Percentiles rank a stretch among this genome's conserved stretches.
Conservation (phyloP, 2,329 filamentous ascomycete genomes). For the Xylaria sp. region DNA sequence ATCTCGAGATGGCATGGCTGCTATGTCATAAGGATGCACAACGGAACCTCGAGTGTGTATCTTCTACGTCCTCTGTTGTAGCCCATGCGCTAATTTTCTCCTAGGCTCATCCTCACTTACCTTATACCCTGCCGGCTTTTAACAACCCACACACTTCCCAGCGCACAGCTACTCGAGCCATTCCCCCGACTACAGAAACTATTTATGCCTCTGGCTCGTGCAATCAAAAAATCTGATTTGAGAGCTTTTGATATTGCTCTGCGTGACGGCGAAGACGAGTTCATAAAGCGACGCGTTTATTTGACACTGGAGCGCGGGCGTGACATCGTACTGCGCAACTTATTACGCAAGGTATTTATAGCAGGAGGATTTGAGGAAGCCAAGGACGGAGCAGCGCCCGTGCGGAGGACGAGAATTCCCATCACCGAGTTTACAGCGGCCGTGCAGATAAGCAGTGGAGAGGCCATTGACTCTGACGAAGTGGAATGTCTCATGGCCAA, state of each 20-base stretch:
- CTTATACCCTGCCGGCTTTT: conserved; percentile 93
- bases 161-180: conserved; percentile 73
- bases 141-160: conserved; percentile 87
- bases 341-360: conserved; percentile 91
- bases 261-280: conserved; percentile 85
- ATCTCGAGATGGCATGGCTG: conserved; percentile 83
- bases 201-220: conserved; percentile 80
- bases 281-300: conserved; percentile 93
- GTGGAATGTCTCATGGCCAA: conserved; percentile 96
- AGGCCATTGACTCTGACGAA: conserved; percentile 84
- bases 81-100: conserved; percentile 13
- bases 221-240: conserved; percentile 86
- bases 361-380: conserved; percentile 82
- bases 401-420: conserved; percentile 81
- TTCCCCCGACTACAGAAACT: conserved; percentile 81
- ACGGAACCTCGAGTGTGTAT: conserved; percentile 81
- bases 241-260: conserved; percentile 86
- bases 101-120: conserved; percentile 89
- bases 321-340: conserved; percentile 90
- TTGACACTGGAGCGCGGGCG: conserved; percentile 91
- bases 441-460: conserved; percentile 76
- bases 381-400: conserved; percentile 73
- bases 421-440: conserved; percentile 87
- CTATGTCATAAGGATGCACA: conserved; percentile 78
- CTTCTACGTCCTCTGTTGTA: conserved; percentile 40